Evolutionary conservation across 768 basidiomycete species (phyloP).

Genomic region (Hericium coralloides): DNA sequence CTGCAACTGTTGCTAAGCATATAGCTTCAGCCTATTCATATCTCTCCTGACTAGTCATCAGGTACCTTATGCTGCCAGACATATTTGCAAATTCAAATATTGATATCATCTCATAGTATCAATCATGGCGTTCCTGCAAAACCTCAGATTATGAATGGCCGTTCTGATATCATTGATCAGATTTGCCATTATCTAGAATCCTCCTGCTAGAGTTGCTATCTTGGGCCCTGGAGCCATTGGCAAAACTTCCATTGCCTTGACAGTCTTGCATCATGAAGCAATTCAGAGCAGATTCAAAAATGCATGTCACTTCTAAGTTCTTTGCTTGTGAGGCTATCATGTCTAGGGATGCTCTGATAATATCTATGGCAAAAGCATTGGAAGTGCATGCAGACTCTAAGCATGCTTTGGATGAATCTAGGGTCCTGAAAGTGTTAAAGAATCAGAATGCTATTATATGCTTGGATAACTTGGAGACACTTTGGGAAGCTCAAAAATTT

Average conservation of each 20-base stretch:
- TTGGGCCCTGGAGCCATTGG: constrained; percentile 8
- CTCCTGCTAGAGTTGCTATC: neutral
- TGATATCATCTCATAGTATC: too few relatives aligned
- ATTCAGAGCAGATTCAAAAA: neutral
- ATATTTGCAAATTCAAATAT: too few relatives aligned
- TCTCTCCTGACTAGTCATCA: too few relatives aligned
- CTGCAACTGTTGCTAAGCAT: too few relatives aligned
- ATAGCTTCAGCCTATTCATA: too few relatives aligned
- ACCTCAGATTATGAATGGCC: too few relatives aligned
- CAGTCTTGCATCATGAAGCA: neutral
- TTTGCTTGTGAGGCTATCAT: constrained; percentile 1
- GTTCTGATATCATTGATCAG: too few relatives aligned
- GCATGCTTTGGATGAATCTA: neutral
- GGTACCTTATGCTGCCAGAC: too few relatives aligned
- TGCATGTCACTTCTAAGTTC: constrained; percentile 2
- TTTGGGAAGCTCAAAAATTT: neutral
- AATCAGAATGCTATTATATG: neutral
- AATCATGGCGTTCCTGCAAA: too few relatives aligned
- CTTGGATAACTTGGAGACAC: constrained; percentile 2
- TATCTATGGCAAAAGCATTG: neutral
- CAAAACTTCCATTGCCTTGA: constrained; percentile 7
- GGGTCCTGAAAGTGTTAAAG: neutral
- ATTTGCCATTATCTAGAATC: neutral
- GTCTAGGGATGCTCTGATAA: neutral
- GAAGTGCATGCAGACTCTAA: neutral